Evolutionary conservation across 306 rosid species (phyloP), one percentile per base, ranked within the genome.

Genomic region (Sophora flavescens): DNA sequence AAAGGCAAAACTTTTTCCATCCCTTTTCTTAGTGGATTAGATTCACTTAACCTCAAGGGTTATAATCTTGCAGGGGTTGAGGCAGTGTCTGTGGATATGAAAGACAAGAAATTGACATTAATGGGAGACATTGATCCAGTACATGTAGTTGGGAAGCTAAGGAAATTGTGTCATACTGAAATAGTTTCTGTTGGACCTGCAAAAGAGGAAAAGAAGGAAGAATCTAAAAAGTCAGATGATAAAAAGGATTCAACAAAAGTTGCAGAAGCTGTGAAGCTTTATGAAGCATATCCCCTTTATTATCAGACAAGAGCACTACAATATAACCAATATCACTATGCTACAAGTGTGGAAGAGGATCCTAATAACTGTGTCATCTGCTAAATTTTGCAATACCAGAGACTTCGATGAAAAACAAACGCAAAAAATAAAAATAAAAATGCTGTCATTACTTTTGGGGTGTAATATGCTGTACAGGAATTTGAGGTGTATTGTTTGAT

Each of bases 101-200:
- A 88, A 71, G 88, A 85, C 71, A 60, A 70, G 81, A 89, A 89
- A 68, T 7, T 92, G 84, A 89, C 89, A 2, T 81, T 89, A 69
- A 78, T 16, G 0, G 97, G 97, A 9, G 85, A 85, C 4, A 15
- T 88, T 38, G 91, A 91, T 77, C 82, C 95, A 1, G 81, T 89
- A 5, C 0, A 8, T 15, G 72, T 86, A 52, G 91, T 86, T 58
- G 38, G 50, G 51, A 91, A 82, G 52, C 22, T 91, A 78, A 80
- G 90, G 48, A 91, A 88, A 73, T 39, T 47, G 10, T 85, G 81
- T 63, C 6, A 0, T 10, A 38, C 90, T 7, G 87, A 86, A 0
- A 81, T 91, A 58, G 28, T 86, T 4, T 83, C 90, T 0, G 91
- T 89, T 45, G 82, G 54, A 4, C 85, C 85, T 2, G 78, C 88